These are phyloP conservation scores for Astrocystis sublimbata DNA, from an alignment of 495 filamentous ascomycete species.

Conservation along the genomic window DNA sequence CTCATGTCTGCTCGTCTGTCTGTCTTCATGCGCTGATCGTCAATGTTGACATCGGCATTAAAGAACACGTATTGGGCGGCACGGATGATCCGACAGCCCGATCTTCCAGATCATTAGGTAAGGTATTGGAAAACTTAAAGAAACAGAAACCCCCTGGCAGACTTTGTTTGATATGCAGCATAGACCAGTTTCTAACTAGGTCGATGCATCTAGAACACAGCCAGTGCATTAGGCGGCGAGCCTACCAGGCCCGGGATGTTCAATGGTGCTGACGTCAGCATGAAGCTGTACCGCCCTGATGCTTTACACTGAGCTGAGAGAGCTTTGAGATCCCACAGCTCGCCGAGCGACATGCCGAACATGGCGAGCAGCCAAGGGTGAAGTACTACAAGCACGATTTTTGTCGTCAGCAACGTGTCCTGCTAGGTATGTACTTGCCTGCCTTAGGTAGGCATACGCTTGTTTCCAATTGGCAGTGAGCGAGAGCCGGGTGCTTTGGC, in stretches of 20 bases:
- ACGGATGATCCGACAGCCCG: too few relatives aligned
- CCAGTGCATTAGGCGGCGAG: conserved; percentile 52
- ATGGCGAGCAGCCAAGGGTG: conserved; percentile 65
- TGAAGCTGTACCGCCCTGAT: conserved; percentile 64
- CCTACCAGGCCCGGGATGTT: conserved; percentile 57
- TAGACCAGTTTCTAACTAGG: neutral
- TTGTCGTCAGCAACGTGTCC: conserved; percentile 8
- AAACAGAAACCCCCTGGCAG: neutral
- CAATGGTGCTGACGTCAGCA: conserved; percentile 63
- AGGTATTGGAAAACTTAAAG: too few relatives aligned
- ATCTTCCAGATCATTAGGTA: too few relatives aligned
- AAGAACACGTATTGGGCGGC: too few relatives aligned
- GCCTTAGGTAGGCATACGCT: neutral
- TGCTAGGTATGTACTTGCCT: neutral
- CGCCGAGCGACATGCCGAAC: conserved; percentile 65
- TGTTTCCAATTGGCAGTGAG: neutral
- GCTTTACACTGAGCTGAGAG: conserved; percentile 53
- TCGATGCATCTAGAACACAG: conserved; percentile 55
- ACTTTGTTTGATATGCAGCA: too few relatives aligned
- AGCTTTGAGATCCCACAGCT: conserved; percentile 61
- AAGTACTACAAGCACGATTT: conserved; percentile 41
- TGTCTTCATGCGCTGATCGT: too few relatives aligned
- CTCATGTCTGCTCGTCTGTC: too few relatives aligned
- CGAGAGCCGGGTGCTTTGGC: conserved; percentile 19
- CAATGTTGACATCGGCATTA: too few relatives aligned